phyloP scores from a whole-genome alignment of 805 yeast species.

The Yarrowia porcina region DNA sequence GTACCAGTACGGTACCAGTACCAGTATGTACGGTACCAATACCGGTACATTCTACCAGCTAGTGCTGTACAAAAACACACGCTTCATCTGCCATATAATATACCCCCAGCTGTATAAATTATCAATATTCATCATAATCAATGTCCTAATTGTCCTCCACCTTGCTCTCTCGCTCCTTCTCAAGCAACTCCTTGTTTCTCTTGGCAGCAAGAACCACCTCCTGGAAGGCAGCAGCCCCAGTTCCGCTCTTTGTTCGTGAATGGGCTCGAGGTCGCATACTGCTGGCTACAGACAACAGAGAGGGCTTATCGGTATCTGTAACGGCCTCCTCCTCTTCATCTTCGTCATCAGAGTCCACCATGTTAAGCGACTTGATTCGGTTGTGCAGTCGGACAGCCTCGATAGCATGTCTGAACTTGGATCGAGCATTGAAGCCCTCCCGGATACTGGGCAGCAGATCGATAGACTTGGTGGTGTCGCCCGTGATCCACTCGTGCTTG shows the following conservation, averaged over 20 bases:
- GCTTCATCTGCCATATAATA: too few species aligned
- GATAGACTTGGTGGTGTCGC: conserved; percentile 46
- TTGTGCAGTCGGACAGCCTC: conserved; percentile 80
- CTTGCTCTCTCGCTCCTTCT: conserved; percentile 25
- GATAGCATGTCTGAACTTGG: conserved; percentile 79
- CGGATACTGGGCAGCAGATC: conserved; percentile 81
- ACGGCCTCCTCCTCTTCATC: conserved; percentile 47
- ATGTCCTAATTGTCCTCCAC: not conserved
- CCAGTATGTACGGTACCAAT: too few species aligned
- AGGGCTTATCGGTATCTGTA: not conserved
- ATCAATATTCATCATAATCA: not conserved
- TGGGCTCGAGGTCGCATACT: conserved; percentile 9
- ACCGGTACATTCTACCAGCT: too few species aligned
- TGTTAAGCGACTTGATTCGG: conserved; percentile 64
- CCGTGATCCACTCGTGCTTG: conserved; percentile 68
- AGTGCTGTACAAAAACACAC: too few species aligned
- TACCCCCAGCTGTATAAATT: not conserved
- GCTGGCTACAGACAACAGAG: not conserved
- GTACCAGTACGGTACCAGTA: too few species aligned
- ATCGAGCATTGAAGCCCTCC: conserved; percentile 78
- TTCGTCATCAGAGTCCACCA: conserved; percentile 48
- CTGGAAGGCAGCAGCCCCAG: conserved; percentile 44
- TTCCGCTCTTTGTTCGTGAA: conserved; percentile 14
- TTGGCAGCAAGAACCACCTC: conserved; percentile 69
- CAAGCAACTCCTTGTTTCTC: conserved; percentile 49